Conservation (phyloP, 2,329 filamentous ascomycete species). For the Fusarium pilosicola region DNA sequence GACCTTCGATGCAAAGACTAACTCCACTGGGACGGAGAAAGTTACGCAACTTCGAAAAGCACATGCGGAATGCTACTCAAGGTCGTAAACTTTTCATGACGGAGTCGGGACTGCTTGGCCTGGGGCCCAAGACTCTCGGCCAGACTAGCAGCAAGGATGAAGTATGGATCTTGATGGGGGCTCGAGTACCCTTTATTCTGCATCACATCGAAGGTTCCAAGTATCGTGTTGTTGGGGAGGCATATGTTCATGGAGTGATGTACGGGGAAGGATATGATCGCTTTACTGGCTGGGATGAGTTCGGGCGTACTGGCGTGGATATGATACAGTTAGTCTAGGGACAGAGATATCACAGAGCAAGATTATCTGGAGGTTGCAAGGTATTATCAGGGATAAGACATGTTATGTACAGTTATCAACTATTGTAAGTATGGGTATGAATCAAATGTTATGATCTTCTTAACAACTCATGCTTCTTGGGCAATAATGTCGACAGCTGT, state of each 20-base stretch:
- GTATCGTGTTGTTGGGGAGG: neutral
- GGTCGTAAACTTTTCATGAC: neutral
- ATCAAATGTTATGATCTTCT: neutral
- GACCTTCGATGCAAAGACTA: neutral
- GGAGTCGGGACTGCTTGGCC: neutral
- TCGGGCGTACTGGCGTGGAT: neutral
- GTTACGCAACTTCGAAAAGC: neutral
- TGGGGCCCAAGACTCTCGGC: neutral
- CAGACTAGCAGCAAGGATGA: neutral
- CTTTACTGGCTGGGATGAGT: neutral
- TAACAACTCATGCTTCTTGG: neutral
- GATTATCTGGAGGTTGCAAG: rapidly evolving
- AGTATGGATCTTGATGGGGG: neutral
- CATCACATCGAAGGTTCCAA: neutral
- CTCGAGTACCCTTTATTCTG: neutral
- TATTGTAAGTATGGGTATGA: neutral
- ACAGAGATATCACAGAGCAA: neutral
- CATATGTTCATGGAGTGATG: neutral
- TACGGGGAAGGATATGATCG: neutral
- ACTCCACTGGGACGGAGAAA: neutral
- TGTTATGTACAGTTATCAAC: rapidly evolving
- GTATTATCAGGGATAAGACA: neutral
- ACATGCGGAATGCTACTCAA: neutral
- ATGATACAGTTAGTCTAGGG: neutral
- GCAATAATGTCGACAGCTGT: neutral